phyloP scores from a whole-genome alignment of 768 basidiomycete species.

The Termitomyces titanicus region DNA sequence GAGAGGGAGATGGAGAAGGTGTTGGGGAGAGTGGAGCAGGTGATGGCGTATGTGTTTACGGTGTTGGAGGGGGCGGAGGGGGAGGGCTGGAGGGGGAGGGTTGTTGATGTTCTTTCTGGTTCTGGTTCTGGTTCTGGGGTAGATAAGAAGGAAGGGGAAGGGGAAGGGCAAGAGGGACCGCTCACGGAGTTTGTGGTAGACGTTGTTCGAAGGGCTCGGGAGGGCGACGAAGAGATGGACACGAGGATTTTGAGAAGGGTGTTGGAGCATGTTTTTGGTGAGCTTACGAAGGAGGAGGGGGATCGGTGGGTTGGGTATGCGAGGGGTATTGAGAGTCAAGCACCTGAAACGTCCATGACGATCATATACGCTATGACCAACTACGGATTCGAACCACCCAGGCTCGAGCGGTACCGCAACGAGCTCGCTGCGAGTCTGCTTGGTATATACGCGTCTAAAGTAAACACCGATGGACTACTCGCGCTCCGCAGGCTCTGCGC shows the following conservation, averaged over 20 bases:
- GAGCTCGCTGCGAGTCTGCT: slow-evolving; percentile 82
- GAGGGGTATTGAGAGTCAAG: slow-evolving; percentile 64
- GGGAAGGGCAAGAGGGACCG: slow-evolving; percentile 8
- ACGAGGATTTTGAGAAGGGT: slow-evolving; percentile 58
- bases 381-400: slow-evolving; percentile 63
- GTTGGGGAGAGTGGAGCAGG: slow-evolving; percentile 41
- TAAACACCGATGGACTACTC: slow-evolving; percentile 67
- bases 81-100: too few species aligned
- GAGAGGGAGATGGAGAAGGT: too few species aligned
- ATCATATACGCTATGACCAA: slow-evolving; percentile 60
- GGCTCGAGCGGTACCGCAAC: slow-evolving; percentile 80
- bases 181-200: slow-evolving; percentile 28
- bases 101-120: too few species aligned
- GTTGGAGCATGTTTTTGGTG: slow-evolving; percentile 55
- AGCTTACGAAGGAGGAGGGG: slow-evolving; percentile 58
- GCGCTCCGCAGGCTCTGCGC: slow-evolving; percentile 67
- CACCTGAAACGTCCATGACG: slow-evolving; percentile 64
- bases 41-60: slow-evolving; percentile 65
- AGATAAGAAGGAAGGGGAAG: too few species aligned
- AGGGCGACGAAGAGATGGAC: slow-evolving; percentile 48
- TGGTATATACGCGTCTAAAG: slow-evolving; percentile 58
- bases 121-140: too few species aligned
- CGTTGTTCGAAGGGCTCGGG: slow-evolving; percentile 24
- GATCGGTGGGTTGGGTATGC: slow-evolving; percentile 78
- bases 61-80: too few species aligned